These are phyloP conservation scores for Davidsoniella australis DNA, from an alignment of 2,329 filamentous ascomycete genomes.

Conservation along the genomic window DNA sequence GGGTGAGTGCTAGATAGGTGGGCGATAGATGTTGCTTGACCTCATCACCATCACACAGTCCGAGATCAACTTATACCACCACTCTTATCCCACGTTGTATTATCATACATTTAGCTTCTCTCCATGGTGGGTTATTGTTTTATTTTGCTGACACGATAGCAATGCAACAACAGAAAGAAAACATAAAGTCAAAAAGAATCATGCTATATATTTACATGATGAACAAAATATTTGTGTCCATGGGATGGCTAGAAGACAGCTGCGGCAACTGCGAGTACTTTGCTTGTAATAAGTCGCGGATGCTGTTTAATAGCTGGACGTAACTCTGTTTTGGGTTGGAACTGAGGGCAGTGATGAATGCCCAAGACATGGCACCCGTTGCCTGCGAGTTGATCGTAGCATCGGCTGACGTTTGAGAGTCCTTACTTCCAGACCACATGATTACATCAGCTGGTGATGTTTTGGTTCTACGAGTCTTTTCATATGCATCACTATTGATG, in stretches of 20 bases:
- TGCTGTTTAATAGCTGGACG: constrained; percentile 74
- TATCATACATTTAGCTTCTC: not conserved
- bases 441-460: constrained; percentile 79
- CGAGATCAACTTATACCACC: too few relatives aligned
- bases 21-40: too few relatives aligned
- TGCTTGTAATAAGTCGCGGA: constrained; percentile 62
- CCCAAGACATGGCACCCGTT: constrained; percentile 86
- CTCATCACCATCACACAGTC: too few relatives aligned
- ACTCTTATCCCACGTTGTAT: not conserved
- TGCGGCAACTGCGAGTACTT: constrained; percentile 84
- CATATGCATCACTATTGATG: constrained; percentile 49
- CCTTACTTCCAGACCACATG: constrained; percentile 86
- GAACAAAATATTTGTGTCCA: constrained; percentile 50
- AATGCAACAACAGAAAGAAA: not conserved
- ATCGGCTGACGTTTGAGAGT: constrained; percentile 76
- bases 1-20: too few relatives aligned
- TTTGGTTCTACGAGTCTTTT: constrained; percentile 63
- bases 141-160: not conserved
- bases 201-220: constrained; percentile 32
- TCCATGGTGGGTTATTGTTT: not conserved
- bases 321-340: constrained; percentile 87
- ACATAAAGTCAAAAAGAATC: not conserved
- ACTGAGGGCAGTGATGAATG: constrained; percentile 69
- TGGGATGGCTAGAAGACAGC: constrained; percentile 75
- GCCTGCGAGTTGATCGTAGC: constrained; percentile 67